Evolutionary conservation across 768 basidiomycete species (phyloP), one percentile per base, ranked within the genome.

Genomic region (Serendipita sp.): DNA sequence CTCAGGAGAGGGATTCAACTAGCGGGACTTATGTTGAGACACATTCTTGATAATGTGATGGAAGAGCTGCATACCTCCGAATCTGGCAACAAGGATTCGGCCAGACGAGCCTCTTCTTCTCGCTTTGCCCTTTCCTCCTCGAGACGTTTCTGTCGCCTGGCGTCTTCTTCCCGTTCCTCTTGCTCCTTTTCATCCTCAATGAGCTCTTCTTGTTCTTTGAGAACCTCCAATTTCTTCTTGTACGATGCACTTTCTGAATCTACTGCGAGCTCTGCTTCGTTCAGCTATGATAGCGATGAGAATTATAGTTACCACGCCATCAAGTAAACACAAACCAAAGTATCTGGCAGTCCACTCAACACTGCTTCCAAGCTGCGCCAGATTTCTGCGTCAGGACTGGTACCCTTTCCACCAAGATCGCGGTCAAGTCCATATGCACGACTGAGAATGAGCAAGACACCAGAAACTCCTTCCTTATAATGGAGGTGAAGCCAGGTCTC

Each of bases 121-220:
- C 70, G 68, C 69, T 75, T 76, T 45, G 73, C 70, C 43, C 80
- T 72, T 68, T 92, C 89, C 66, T 83, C 86, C 24, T 84, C 82
- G 72, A 88, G 90, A 68, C 84, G 83, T 71, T 84, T 84, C 48
- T 85, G 86, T 63, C 88, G 86, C 43, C 91, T 85, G n/a, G 90
- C 88, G 70, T 88, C 84, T 71, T 92, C 88, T 71, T 91, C 90
- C 75, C 93, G 88, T 66, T 69, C 86, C 66, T 99, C 96, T 73
- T 99, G 96, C 71, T 97, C 96, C 66, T 93, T 84, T 74, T 99
- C 96, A 72, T 99, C 96, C 71, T 99, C 94, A 71, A 99, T 99
- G 65, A 99, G 90, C 72, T 99, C 96, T 71, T 99, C 90, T 73
- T 99, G 96, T 69, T 99, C 90, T 68, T 96, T 91, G 71, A 99